Evolutionary conservation across 78 protist genomes (phyloP).

Genomic region (Dictyostelium brefeldianum): DNA sequence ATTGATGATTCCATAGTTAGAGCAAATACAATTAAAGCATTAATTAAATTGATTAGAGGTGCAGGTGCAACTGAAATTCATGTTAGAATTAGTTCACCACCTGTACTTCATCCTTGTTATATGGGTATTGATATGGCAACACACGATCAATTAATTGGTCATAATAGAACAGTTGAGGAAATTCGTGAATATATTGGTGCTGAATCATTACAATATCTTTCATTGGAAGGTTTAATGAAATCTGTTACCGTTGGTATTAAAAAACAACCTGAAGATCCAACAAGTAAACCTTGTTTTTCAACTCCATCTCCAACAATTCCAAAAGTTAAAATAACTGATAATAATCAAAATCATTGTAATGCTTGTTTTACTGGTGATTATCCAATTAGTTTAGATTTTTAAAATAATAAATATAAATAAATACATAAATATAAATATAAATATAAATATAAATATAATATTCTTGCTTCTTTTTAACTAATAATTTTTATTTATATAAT

Average conservation of each 20-base stretch:
- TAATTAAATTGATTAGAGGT: conserved; percentile 57
- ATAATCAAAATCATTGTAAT: conserved; percentile 42
- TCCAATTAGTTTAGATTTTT: conserved; percentile 66
- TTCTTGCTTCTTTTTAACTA: no score
- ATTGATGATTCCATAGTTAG: conserved; percentile 82
- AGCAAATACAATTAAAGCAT: conserved; percentile 71
- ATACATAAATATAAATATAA: not conserved
- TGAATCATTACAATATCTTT: conserved; percentile 48
- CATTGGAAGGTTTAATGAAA: conserved; percentile 49
- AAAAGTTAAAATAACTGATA: not conserved
- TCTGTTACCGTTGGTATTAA: conserved; percentile 28
- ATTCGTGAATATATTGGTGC: conserved; percentile 79
- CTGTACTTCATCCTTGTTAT: conserved; percentile 79
- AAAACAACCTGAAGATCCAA: not conserved
- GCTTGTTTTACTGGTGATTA: conserved; percentile 84
- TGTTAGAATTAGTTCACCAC: conserved; percentile 83
- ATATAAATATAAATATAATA: not conserved
- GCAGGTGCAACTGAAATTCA: conserved; percentile 83
- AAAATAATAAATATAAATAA: not conserved
- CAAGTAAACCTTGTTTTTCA: not conserved
- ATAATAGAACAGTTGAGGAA: conserved; percentile 55
- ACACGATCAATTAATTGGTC: conserved; percentile 70
- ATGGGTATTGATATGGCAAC: conserved; percentile 87
- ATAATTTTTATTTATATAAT: conserved; percentile 2
- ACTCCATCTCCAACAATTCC: not conserved